Base-by-base conservation (phyloP, 495 filamentous ascomycete genomes). In the Tricharina praecox region DNA sequence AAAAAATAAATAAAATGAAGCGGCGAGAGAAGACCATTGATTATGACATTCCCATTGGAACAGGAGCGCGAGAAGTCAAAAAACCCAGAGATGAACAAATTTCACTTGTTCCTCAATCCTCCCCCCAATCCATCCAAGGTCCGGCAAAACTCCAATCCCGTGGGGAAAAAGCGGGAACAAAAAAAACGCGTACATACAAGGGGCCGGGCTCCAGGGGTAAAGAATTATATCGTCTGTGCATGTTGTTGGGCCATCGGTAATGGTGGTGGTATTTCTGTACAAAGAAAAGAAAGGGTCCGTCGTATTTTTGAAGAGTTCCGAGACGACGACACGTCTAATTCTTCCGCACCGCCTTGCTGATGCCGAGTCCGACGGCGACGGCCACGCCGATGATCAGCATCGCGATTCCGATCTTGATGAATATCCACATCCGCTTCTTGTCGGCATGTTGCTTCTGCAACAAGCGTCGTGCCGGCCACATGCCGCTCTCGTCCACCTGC, bases 391-490 rank as follows among this genome's bases (percentile, higher is more conserved):
- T 33, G 30, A 61, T 61, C 8, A 61, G 26, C 18, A 61, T 42
- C 19, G 58, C 58, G 13, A 56, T 50, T 18, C 33, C 20, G 30
- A 61, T 50, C 42, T 61, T 61, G 40, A 61, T 47, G 10, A 48
- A 52, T 15, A 61, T 61, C 58, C 58, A 58, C 38, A 51, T 47
- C 9, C 58, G 53, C 53, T 61, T 54, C 15, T 53, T 60, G 48
- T 53, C 47, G 38, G 53, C 57, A 21, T 48, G 41, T 35, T 44
- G 32, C 37, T 61, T 61, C 32, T 61, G 53, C 34, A 53, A 46
- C 26, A 57, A 53, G 39, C 54, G 50, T 26, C 58, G 28, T 16
- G 58, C 58, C 4, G 58, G 58, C 58, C 58, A 61, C 21, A 60
- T 51, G 42, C 28, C 39, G 19, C 39, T 44, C 19, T 46, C 18